Base-by-base conservation (phyloP, 2,329 filamentous ascomycete species). In the Alternaria angustiovoidea region DNA sequence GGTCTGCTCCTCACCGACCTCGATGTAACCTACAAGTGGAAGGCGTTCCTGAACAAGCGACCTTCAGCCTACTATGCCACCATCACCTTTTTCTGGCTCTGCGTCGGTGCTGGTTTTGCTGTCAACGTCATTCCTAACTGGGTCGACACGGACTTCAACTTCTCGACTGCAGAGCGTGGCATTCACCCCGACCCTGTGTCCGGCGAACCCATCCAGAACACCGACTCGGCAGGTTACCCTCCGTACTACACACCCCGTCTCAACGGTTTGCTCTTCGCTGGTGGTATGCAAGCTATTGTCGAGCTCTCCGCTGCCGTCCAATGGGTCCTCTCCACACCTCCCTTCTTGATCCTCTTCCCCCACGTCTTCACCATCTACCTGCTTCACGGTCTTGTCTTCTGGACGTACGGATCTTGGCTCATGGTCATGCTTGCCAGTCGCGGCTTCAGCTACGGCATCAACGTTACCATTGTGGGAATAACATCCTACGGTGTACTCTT, bases 291-390 rank as follows among this genome's bases (percentile, higher is more conserved):
- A 62, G 75, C 75, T 46, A 74, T 80, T 36, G 72, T 77, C 34
- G 71, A 76, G 32, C 63, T 81, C 28, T 78, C 71, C 38, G 55
- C 74, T 24, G 57, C 69, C 38, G 63, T 81, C 1, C 82, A 84
- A 63, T 80, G 76, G 66, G 60, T 81, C 9, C 71, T 84, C 2
- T 81, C 79, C 3, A 69, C 75, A 4, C 77, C 74, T 22, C 48
- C 78, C 22, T 72, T 83, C 28, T 75, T 80, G 6, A 71, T 77
- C 44, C 67, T 83, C 18, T 83, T 83, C 68, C 82, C 81, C 5
- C 82, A 84, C 66, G 81, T 83, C 64, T 83, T 83, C 69, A 83
- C 81, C 38, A 81, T 84, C 54, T 84, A 84, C 63, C 77, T 84
- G 7, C 74, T 83, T 49, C 82, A 84, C 63, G 82, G 82, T 38